Evolutionary conservation across 192 early-diverging fungal species (phyloP), one percentile per base, ranked within the genome.

Genomic region (Coemansia sp.): DNA sequence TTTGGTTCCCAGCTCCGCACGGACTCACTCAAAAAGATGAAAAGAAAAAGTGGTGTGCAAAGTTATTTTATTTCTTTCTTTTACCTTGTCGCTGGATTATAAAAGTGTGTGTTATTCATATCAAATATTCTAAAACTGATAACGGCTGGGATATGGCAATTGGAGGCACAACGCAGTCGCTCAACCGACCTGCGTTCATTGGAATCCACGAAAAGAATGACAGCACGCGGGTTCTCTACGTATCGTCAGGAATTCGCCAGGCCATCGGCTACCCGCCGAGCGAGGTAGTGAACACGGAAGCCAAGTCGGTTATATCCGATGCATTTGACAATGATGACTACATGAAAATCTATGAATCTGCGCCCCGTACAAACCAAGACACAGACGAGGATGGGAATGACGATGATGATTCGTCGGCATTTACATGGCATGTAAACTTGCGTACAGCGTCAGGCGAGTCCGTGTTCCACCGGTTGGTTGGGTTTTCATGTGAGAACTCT

Each of bases 231-330:
- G 33, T 74, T 29, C 65, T 74, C 11, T 74, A 74, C 31, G 58
- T 74, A 16, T 74, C 72, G n/a, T 74, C 72, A 7, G 72, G 72
- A n/a, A 64, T 62, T 32, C 65, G 65, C 5, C 62, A 68, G 58
- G 57, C 62, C 5, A 53, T 68, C 22, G 72, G 72, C 1, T 74
- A 56, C 40, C 50, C 62, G 19, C 72, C 72, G 7, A 57, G 31
- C 23, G 53, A 68, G 29, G 33, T 74, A 22, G 47, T 68, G 21
- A 56, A 61, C 14, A 28, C 33, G 21, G 30, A 57, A 2, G 72
- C 72, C 11, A 57, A 54, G 35, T 62, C 67, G 19, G 68, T 68
- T 35, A 74, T 74, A 7, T 62, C 65, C 2, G 72, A 74, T 33
- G 46, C 51, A 10, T 74, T 60, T 54, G 48, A 60, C n/a, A 54